A percentile compares a stretch with the other conserved stretches of the same genome.
phyloP scores from a whole-genome alignment of 176 grass and related monocot species.

The Tillandsia leiboldiana region DNA sequence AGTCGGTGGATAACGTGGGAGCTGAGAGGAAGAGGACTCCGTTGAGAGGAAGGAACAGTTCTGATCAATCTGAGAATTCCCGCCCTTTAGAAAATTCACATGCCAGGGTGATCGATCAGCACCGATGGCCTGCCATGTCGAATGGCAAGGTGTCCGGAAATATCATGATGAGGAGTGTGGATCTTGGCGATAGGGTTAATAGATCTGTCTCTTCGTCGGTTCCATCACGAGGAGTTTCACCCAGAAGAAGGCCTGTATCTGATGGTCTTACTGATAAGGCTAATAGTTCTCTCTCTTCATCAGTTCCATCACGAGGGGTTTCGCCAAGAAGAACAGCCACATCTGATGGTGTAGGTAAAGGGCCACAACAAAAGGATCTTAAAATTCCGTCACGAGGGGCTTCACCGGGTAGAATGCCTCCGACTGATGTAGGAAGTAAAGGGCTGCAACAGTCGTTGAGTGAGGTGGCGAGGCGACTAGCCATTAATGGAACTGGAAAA shows the following conservation, averaged over 20 bases:
- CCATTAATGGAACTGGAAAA: slow-evolving; percentile 37
- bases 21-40: slow-evolving; percentile 77
- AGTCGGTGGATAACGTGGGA: slow-evolving; percentile 6
- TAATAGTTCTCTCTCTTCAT: slow-evolving; percentile 18
- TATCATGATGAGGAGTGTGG: slow-evolving; percentile 29
- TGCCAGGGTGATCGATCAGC: slow-evolving; percentile 73
- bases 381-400: slow-evolving; percentile 26
- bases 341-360: slow-evolving; percentile 21
- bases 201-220: slow-evolving; percentile 21
- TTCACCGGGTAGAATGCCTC: slow-evolving; percentile 36
- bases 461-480: slow-evolving; percentile 33
- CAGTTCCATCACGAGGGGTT: slow-evolving; percentile 31
- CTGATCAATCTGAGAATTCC: slow-evolving; percentile 52
- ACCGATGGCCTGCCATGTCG: slow-evolving; percentile 88
- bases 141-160: slow-evolving; percentile 40
- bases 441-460: slow-evolving; percentile 22
- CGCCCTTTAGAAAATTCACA: slow-evolving; percentile 24
- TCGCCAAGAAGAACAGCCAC: slow-evolving; percentile 39
- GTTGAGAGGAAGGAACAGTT: slow-evolving; percentile 41
- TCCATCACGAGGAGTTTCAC: slow-evolving; percentile 24
- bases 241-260: slow-evolving; percentile 36
- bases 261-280: slow-evolving; percentile 37
- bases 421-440: slow-evolving; percentile 31
- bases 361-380: background rate
- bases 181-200: slow-evolving; percentile 34